Conservation (phyloP, 2,329 filamentous ascomycete genomes). For the Cladosporium sp. region DNA sequence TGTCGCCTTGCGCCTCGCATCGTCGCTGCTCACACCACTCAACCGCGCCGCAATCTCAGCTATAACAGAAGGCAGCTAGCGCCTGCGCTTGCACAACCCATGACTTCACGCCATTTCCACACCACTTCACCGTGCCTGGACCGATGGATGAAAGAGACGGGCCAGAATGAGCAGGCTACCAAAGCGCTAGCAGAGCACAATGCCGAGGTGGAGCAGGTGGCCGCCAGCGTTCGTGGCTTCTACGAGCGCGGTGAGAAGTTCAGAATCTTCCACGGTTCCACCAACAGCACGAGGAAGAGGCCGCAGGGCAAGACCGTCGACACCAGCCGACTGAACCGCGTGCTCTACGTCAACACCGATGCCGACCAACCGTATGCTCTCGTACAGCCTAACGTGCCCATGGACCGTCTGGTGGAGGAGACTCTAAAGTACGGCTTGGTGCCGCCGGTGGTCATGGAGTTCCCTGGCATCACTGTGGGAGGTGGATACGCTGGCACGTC, state of each 20-base stretch:
- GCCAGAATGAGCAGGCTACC: slow-evolving; percentile 40
- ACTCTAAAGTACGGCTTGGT: slow-evolving; percentile 58
- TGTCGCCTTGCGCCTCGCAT: not conserved
- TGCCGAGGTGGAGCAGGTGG: slow-evolving; percentile 46
- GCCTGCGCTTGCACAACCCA: not conserved
- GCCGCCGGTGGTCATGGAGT: slow-evolving; percentile 69
- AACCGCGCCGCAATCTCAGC: not conserved
- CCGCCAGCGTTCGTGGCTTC: slow-evolving; percentile 50
- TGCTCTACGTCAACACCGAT: slow-evolving; percentile 48
- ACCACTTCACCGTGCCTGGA: not conserved
- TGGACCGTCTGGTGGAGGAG: slow-evolving; percentile 63
- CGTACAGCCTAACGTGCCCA: slow-evolving; percentile 69
- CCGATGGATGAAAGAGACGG: not conserved
- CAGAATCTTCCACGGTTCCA: slow-evolving; percentile 75
- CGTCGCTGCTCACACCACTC: not conserved
- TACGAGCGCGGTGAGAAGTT: slow-evolving; percentile 59
- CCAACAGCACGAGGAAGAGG: slow-evolving; percentile 66
- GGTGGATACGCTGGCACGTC: slow-evolving; percentile 67
- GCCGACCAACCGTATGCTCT: slow-evolving; percentile 46
- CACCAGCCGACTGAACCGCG: slow-evolving; percentile 50
- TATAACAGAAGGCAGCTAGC: not conserved
- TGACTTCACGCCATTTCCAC: not conserved
- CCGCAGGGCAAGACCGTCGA: slow-evolving; percentile 39
- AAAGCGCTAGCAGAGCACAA: slow-evolving; percentile 14
- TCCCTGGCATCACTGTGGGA: slow-evolving; percentile 68